Base-by-base conservation (phyloP, 2,329 filamentous ascomycete species). In the Monosporascus sp. region DNA sequence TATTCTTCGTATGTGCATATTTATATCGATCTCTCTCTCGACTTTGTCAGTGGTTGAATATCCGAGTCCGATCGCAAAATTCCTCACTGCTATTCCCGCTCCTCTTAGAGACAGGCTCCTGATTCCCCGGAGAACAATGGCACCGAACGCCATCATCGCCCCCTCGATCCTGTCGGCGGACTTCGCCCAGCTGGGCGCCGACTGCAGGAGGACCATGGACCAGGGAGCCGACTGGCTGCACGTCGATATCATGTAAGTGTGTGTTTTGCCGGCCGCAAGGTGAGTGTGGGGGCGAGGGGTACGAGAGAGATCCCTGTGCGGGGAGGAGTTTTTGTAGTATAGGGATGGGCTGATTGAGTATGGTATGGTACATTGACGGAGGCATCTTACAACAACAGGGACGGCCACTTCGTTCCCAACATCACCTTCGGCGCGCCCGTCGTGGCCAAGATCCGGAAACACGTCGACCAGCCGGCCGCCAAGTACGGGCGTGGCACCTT, bases 131-230 rank as follows among this genome's bases (percentile, higher is more conserved):
- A 35, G 31, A 48, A 76, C 56, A 59, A 97, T 97, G 93, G 79
- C 90, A 53, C 94, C 93, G 24, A 85, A 87, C 58, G 89, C 94
- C 48, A 97, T 99, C 71, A 96, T 99, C 65, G 93, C 93, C 17
- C 94, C 94, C 31, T 97, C 93, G n/a, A 97, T 99, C 65, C 86
- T 99, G 56, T 95, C 92, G 66, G 93, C 93, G 61, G 93, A 99
- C 80, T 99, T 99, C 75, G 92, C 85, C 67, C 80, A 87, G 60
- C 82, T 99, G 54, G 92, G 93, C 64, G 82, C 85, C 66, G 93
- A 91, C 71, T 99, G 94, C 76, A 84, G 85, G 50, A 82, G 84
- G 65, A 96, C 92, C 55, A 97, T 99, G 65, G 79, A 81, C 50
- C 84, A 92, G 61, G 90, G 91, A 54, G 91, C 91, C 60, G 90